Evolutionary conservation across 805 yeast species (phyloP), one percentile per base, ranked within the genome.

Genomic region (Dipodascus geniculatus): DNA sequence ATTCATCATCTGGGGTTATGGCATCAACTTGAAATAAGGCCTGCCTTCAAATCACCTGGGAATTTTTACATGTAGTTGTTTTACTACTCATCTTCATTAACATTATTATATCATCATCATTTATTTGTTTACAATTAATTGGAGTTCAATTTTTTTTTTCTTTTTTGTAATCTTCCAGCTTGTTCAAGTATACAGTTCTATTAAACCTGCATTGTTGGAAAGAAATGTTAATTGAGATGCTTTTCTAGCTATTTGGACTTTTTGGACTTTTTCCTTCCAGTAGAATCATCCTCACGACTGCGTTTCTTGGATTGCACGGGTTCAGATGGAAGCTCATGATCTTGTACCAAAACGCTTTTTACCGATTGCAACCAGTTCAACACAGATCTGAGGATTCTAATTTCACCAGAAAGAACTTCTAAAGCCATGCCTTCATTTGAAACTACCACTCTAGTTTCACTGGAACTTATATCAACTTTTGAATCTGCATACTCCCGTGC

Each of bases 331-430:
- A 38, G 6, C 6, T 38, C 19, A n/a, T 38, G 20, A 11, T 38
- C 44, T 38, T 38, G 17, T 6, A 38, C 20, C 4, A 16, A 14
- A 38, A 38, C 44, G 4, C 14, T 38, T 9, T 11, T 14, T 6
- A 38, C 44, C 14, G 44, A 38, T 11, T 50, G 48, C 1, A 53
- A 54, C 67, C 65, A 65, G 14, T 60, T 60, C 3, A 53, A 47
- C 2, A 64, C 61, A 35, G 56, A 51, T 28, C 53, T 48, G 6
- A 68, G 57, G 3, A 66, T 59, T n/a, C 57, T 49, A 23, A 57
- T 55, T 50, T 67, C 71, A n/a, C 63, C 54, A 3, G 51, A 35
- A 6, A 61, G 51, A 1, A 66, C 61, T 51, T 66, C 67, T 6
- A 53, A 52, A 20, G 60, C 55, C 66, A 65, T 63, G 8, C 55